Conservation (phyloP, 2,329 filamentous ascomycete species). For the Alternaria panax region DNA sequence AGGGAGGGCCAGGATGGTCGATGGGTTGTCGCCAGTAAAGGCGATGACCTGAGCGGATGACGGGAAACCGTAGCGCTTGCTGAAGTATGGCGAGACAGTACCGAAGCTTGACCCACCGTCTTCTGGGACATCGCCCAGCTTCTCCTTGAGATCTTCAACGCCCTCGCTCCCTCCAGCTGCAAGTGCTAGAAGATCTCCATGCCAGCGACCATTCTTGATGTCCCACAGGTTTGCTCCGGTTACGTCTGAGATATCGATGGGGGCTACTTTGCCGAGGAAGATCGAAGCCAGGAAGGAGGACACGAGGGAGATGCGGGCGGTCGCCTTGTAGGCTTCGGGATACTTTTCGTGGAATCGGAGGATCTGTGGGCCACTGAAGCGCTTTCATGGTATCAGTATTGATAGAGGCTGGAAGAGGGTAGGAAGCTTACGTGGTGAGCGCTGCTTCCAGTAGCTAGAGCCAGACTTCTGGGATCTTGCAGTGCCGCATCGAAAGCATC, state of each 20-base stretch:
- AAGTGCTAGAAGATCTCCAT: conserved; percentile 76
- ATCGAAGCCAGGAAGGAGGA: conserved; percentile 94
- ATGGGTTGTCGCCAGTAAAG: conserved; percentile 95
- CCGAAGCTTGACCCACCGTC: conserved; percentile 85
- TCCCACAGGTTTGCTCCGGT: conserved; percentile 98
- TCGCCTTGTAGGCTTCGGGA: conserved; percentile 80
- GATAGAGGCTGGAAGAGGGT: neutral
- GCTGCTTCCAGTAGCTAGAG: conserved; percentile 83
- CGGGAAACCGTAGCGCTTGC: conserved; percentile 77
- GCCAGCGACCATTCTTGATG: conserved; percentile 76
- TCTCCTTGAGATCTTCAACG: conserved; percentile 71
- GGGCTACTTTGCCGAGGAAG: conserved; percentile 83
- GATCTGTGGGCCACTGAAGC: conserved; percentile 98
- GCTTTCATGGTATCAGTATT: conserved; percentile 58
- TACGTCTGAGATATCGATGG: conserved; percentile 91
- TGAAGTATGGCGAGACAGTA: conserved; percentile 78
- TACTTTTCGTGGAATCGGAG: conserved; percentile 82
- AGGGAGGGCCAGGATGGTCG: conserved; percentile 90
- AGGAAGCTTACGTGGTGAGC: conserved; percentile 82
- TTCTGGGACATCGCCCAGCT: conserved; percentile 79
- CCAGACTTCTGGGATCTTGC: conserved; percentile 72
- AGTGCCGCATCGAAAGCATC: conserved; percentile 82
- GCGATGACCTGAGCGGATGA: conserved; percentile 78
- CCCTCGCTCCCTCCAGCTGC: conserved; percentile 68
- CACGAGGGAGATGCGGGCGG: conserved; percentile 87